Evolutionary conservation across 805 yeast genomes (phyloP).

Genomic region (Schwanniomyces yamadae): DNA sequence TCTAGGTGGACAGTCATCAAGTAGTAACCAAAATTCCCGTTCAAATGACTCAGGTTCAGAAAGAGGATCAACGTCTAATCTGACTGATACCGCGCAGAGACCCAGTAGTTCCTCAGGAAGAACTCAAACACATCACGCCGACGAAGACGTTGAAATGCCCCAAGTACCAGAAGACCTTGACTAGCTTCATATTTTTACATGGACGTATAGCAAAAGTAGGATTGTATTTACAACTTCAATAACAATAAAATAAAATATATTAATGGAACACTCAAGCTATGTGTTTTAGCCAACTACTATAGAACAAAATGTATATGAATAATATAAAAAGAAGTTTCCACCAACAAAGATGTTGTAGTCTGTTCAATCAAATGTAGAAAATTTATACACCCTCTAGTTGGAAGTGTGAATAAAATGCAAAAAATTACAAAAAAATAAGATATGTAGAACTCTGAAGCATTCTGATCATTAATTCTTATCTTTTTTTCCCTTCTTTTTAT

Average conservation of each 20-base stretch:
- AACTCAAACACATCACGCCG: not conserved
- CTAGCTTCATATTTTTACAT: conserved; percentile 4
- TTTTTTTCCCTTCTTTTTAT: conserved; percentile 25
- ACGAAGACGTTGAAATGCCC: conserved; percentile 12
- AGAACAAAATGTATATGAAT: conserved; percentile 7
- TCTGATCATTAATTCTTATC: conserved; percentile 14
- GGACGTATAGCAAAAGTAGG: conserved; percentile 1
- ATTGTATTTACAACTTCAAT: too few relatives aligned
- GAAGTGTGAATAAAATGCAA: conserved; percentile 4
- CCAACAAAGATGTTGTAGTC: too few relatives aligned
- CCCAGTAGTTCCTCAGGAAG: not conserved
- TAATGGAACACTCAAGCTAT: conserved; percentile 1
- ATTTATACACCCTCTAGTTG: conserved; percentile 2
- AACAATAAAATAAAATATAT: conserved; percentile 4
- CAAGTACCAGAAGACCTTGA: conserved; percentile 12
- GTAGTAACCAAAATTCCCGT: not conserved
- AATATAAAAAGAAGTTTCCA: conserved; percentile 2
- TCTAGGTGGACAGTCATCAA: conserved; percentile 8
- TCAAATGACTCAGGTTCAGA: not conserved
- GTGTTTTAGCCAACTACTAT: conserved; percentile 4
- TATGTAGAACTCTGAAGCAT: conserved; percentile 1
- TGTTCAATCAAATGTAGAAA: too few relatives aligned
- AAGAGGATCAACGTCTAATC: not conserved
- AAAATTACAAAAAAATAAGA: conserved; percentile 3
- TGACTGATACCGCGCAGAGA: not conserved